A percentile compares a stretch with the other conserved stretches of the same genome.
Evolutionary conservation across 345 rosid species (phyloP).

Genomic region (Brassica cretica): DNA sequence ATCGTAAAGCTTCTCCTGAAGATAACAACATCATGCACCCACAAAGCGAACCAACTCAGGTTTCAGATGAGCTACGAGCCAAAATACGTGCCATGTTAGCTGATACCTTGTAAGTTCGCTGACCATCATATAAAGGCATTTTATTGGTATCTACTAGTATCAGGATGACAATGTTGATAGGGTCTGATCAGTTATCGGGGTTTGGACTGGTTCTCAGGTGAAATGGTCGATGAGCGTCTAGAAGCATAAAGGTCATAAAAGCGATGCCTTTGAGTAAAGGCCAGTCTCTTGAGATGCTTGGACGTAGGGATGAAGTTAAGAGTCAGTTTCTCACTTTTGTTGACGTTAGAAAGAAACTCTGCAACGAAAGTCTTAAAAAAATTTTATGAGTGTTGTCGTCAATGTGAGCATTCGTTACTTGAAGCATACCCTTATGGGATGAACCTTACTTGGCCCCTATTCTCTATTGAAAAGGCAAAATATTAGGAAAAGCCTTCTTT

Average conservation of each 20-base stretch:
- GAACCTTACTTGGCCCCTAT: conserved; percentile 33
- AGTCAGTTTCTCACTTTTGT: conserved; percentile 22
- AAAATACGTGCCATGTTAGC: conserved; percentile 95
- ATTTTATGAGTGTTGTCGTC: not conserved
- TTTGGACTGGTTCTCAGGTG: not conserved
- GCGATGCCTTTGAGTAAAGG: conserved; percentile 12
- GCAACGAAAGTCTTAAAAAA: not conserved
- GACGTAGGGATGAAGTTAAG: conserved; percentile 33
- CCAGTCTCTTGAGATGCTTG: conserved; percentile 20
- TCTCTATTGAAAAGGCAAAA: conserved; percentile 27
- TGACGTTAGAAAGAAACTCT: conserved; percentile 32
- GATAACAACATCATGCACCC: conserved; percentile 32
- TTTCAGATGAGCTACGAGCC: conserved; percentile 81
- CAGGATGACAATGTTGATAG: not conserved
- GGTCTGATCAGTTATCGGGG: not conserved
- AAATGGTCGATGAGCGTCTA: conserved; percentile 19
- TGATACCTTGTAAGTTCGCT: conserved; percentile 55
- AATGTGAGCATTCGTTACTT: conserved; percentile 30
- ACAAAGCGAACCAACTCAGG: conserved; percentile 44
- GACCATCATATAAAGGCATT: not conserved
- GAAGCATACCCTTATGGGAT: conserved; percentile 29
- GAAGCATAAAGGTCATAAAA: conserved; percentile 7
- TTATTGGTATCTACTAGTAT: not conserved
- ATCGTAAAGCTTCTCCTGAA: conserved; percentile 43
- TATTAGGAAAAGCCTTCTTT: not conserved